phyloP scores from a whole-genome alignment of 2,329 filamentous ascomycete species.

The Epichloe scottii region DNA sequence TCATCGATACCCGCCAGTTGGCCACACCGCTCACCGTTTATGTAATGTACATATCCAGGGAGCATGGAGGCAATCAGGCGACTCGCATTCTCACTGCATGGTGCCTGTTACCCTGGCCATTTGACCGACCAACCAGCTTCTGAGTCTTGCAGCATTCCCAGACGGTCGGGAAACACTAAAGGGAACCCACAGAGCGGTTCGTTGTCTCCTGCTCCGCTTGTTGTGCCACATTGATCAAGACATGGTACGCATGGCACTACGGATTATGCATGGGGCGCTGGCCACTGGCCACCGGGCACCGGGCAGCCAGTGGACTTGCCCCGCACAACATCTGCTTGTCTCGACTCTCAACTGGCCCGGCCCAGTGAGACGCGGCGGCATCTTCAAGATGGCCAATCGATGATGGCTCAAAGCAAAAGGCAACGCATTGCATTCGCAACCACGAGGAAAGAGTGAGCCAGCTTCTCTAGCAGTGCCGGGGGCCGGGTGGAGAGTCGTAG shows the following conservation, averaged over 20 bases:
- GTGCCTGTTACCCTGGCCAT: neutral
- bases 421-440: too few relatives aligned
- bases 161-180: slow-evolving; percentile 20
- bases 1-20: neutral
- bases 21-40: slow-evolving; percentile 1
- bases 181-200: slow-evolving; percentile 17
- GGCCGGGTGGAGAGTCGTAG: too few relatives aligned
- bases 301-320: neutral
- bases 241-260: neutral
- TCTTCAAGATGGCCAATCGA: neutral
- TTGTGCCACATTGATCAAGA: slow-evolving; percentile 13
- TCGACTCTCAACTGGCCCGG: neutral
- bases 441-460: too few relatives aligned
- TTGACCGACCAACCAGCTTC: slow-evolving; percentile 10
- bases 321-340: neutral
- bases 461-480: too few relatives aligned
- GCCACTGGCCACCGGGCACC: too few relatives aligned
- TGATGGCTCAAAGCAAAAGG: too few relatives aligned
- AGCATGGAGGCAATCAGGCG: neutral
- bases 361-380: neutral
- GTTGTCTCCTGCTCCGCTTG: slow-evolving; percentile 12
- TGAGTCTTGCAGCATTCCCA: slow-evolving; percentile 19
- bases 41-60: neutral
- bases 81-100: slow-evolving; percentile 1
- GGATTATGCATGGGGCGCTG: too few relatives aligned